Evolutionary conservation across 805 yeast species (phyloP).

Genomic region (Metschnikowia colocasiae): DNA sequence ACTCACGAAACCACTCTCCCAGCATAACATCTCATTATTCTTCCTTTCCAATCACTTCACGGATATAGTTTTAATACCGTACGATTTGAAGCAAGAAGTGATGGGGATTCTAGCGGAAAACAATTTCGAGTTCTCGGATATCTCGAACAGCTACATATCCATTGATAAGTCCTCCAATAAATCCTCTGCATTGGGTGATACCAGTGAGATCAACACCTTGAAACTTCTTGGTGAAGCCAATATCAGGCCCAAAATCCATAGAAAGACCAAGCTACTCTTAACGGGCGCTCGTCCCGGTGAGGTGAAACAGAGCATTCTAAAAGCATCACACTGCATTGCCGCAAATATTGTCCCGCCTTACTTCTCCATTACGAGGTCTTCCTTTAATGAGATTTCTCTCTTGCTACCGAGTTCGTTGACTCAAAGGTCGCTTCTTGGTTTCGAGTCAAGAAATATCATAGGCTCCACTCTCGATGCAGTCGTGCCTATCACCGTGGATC

Average conservation of each 20-base stretch:
- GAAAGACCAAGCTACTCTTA: conserved; percentile 40
- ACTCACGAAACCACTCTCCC: conserved; percentile 56
- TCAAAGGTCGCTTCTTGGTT: conserved; percentile 37
- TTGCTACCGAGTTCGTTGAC: conserved; percentile 42
- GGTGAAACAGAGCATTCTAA: conserved; percentile 37
- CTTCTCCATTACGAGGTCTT: conserved; percentile 53
- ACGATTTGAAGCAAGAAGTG: conserved; percentile 41
- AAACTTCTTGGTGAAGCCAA: conserved; percentile 10
- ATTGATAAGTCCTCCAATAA: neutral
- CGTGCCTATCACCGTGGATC: conserved; percentile 54
- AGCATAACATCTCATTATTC: conserved; percentile 54
- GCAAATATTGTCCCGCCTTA: conserved; percentile 36
- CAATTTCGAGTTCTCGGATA: conserved; percentile 43
- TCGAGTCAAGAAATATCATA: conserved; percentile 39
- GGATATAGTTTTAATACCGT: conserved; percentile 61
- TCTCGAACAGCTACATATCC: conserved; percentile 40
- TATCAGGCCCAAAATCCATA: conserved; percentile 45
- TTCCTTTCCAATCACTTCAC: conserved; percentile 62
- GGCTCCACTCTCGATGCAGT: conserved; percentile 57
- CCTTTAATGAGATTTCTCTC: conserved; percentile 48
- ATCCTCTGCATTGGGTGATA: neutral
- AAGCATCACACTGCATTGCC: conserved; percentile 39
- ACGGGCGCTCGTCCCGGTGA: conserved; percentile 60
- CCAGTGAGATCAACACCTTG: conserved; percentile 8
- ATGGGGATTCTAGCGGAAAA: conserved; percentile 40